Evolutionary conservation across 75 land plant species (phyloP), one percentile per base, ranked within the genome.

Genomic region (Sequoiadendron giganteum): DNA sequence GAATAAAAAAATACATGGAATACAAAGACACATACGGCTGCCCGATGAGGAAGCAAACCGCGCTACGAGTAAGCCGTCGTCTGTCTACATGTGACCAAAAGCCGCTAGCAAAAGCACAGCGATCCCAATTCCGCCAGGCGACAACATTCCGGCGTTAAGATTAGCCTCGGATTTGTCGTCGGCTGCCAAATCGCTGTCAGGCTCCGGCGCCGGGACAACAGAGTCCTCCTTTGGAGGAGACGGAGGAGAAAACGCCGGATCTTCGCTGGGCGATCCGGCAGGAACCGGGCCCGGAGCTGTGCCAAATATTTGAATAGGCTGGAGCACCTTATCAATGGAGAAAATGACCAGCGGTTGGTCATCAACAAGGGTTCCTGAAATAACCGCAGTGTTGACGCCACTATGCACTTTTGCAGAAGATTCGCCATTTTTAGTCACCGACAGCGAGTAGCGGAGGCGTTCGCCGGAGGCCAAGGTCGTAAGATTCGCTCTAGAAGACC

Each of bases 301-400:
- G 40, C 80, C 84, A 61, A 90, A 90, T 15, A 90, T 88, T 56
- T 90, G 86, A 45, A 86, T 45, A 21, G 90, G 90, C 73, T 78
- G 47, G 79, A 90, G 85, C 10, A 88, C 90, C 14, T 78, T 78
- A 32, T 89, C 81, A 36, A 90, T 70, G 55, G 90, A 75, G 55
- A 89, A 90, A 10, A 90, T 43, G 2, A 78, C 90, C n/a, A 88
- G 48, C 7, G 90, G 90, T 32, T 65, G 86, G 14, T 83, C 43
- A 80, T 88, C 90, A 6, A 80, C 42, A 10, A 80, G 52, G 42
- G 90, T 84, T 28, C 34, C 25, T 16, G 38, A 48, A 19, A 90
- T 32, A 2, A 6, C 85, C 16, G 49, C 90, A 40, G n/a, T 88
- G 42, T 84, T 88, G 25, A 80, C 40, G 32, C 90, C 90, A 1